These are phyloP conservation scores for Acacia crassicarpa DNA, from an alignment of 306 rosid genomes.

Conservation along the genomic window DNA sequence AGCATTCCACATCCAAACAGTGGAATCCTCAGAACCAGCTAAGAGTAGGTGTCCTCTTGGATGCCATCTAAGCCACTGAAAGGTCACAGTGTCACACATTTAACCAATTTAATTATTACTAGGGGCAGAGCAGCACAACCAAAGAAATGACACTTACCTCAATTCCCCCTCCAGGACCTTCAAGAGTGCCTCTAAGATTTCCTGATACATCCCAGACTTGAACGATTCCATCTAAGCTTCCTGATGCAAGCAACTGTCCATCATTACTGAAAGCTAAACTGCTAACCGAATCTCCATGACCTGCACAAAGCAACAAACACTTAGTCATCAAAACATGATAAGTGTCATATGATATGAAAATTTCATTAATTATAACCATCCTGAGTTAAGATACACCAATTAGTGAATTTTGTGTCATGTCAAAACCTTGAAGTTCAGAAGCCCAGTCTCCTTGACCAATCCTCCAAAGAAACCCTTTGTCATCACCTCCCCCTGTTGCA, in stretches of 20 bases:
- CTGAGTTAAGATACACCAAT: neutral
- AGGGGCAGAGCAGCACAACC: neutral
- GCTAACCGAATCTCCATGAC: conserved; percentile 75
- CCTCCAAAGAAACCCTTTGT: conserved; percentile 88
- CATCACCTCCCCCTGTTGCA: conserved; percentile 91
- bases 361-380: neutral
- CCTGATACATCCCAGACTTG: conserved; percentile 79
- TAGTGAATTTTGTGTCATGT: neutral
- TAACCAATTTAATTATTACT: conserved; percentile 24
- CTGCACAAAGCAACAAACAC: conserved; percentile 50
- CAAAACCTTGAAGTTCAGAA: conserved; percentile 70
- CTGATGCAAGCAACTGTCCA: conserved; percentile 80
- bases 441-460: conserved; percentile 85
- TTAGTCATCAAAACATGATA: conserved; percentile 13
- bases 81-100: conserved; percentile 32
- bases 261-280: conserved; percentile 76
- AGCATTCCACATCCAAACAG: conserved; percentile 93
- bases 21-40: conserved; percentile 88
- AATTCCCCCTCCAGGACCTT: conserved; percentile 80
- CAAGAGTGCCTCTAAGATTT: conserved; percentile 54
- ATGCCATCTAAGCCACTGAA: conserved; percentile 96
- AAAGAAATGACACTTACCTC: conserved; percentile 51
- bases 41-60: conserved; percentile 79
- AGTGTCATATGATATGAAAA: neutral
- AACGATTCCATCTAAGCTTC: conserved; percentile 73